These are phyloP conservation scores for Rutstroemia sp. DNA, from an alignment of 2,329 filamentous ascomycete genomes.

Conservation along the genomic window DNA sequence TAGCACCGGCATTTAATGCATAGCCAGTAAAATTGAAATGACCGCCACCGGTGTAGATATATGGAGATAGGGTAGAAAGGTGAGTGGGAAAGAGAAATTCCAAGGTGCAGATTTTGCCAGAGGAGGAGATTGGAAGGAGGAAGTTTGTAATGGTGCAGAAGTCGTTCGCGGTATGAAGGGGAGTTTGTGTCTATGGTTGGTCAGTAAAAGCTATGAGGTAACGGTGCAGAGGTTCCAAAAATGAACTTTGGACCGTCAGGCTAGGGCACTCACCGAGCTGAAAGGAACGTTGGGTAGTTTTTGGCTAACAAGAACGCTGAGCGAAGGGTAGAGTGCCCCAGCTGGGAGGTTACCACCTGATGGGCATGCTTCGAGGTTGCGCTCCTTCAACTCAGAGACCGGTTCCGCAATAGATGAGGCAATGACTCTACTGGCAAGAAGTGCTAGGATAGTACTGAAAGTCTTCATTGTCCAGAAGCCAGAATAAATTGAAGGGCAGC, in stretches of 20 bases:
- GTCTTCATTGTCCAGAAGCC: too few species aligned
- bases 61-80: background rate
- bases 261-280: background rate
- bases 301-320: background rate
- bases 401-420: too few species aligned
- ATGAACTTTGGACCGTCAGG: background rate
- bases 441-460: too few species aligned
- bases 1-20: background rate
- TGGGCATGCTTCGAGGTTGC: background rate
- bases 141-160: slow-evolving; percentile 17
- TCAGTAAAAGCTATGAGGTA: too few species aligned
- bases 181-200: background rate
- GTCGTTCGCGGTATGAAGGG: slow-evolving; percentile 13
- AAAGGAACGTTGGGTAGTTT: background rate
- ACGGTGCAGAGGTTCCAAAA: too few species aligned
- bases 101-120: slow-evolving; percentile 12
- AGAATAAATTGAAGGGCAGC: too few species aligned
- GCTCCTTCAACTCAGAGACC: background rate
- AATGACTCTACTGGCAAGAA: too few species aligned
- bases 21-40: background rate
- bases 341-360: background rate
- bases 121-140: slow-evolving; percentile 9
- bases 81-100: slow-evolving; percentile 13
- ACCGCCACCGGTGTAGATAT: too few species aligned
- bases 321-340: background rate